Conservation (phyloP, 176 grass and related monocot genomes). For the Alloteropsis semialata region DNA sequence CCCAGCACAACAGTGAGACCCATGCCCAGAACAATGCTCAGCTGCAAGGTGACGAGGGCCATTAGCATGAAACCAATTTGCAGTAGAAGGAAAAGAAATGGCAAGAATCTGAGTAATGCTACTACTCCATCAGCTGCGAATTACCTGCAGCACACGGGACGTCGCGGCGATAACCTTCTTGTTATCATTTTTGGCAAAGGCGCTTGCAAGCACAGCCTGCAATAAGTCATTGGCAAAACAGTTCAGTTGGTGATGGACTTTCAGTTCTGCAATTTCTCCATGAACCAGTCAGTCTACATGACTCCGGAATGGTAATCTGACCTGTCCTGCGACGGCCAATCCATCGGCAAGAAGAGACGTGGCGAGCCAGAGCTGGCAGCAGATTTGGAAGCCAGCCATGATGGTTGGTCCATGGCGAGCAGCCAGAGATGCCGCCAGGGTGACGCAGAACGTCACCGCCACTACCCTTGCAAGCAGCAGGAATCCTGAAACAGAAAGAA, state of each 20-base stretch:
- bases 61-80: not conserved
- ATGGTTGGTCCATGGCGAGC: constrained; percentile 65
- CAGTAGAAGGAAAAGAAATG: not conserved
- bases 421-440: constrained; percentile 80
- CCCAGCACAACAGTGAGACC: constrained; percentile 67
- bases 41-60: constrained; percentile 37
- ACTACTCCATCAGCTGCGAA: not conserved
- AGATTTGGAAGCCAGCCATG: constrained; percentile 97
- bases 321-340: constrained; percentile 93
- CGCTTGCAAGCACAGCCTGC: constrained; percentile 89
- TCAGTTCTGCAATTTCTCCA: not conserved
- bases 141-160: constrained; percentile 83
- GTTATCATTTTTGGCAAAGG: constrained; percentile 74
- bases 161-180: constrained; percentile 57
- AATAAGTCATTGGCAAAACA: constrained; percentile 1
- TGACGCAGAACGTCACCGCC: constrained; percentile 97
- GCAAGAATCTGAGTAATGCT: not conserved
- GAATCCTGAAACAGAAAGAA: constrained; percentile 54
- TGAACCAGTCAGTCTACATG: not conserved
- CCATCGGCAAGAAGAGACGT: constrained; percentile 96
- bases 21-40: constrained; percentile 73
- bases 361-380: constrained; percentile 90
- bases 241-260: not conserved
- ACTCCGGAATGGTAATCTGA: not conserved
- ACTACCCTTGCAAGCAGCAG: constrained; percentile 86